Evolutionary conservation across 2,329 filamentous ascomycete genomes (phyloP), one percentile per base, ranked within the genome.

Genomic region (Pochonia chlamydosporia): DNA sequence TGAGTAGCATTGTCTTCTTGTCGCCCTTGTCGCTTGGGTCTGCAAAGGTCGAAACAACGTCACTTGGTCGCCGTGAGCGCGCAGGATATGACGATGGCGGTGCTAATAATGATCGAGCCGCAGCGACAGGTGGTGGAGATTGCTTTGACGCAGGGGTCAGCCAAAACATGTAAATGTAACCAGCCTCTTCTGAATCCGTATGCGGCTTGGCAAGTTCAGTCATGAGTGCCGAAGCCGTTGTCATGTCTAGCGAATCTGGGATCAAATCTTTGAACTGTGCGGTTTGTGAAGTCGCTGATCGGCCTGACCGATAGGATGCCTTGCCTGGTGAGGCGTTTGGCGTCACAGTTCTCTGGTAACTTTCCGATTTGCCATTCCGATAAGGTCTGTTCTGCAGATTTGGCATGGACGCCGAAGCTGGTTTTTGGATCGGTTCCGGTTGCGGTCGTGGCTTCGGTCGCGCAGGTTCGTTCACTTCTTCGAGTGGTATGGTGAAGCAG

Each of bases 161-260:
- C 90, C 92, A 96, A 75, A 97, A 99, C 66, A 99, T 95, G 75
- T 99, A 99, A 56, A 99, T 97, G 69, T 93, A 99, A 31, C 93
- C 93, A 11, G 85, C 74, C 56, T 95, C 88, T 20, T 80, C 72
- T 0, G 89, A 90, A 40, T 91, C 79, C 1, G 63, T 59, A 30
- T 61, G 63, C 75, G 89, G 72, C 78, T 93, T 62, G 67, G 74
- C 80, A 9, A 97, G 75, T 64, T 97, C 91, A 3, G 84, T 73
- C 50, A 92, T 76, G 3, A 97, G 74, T 5, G 75, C 69, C 0
- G 89, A 85, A 0, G 87, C 75, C 1, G 82, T 86, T 55, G 85
- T 72, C 1, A 87, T 82, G 2, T 84, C 76, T 4, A 89, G 72
- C 2, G 75, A 68, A 8, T 75, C 64, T 0, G 89, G 89, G 36